These are phyloP conservation scores for Hypoxylon sp. DNA, from an alignment of 2,329 filamentous ascomycete genomes.

Conservation along the genomic window DNA sequence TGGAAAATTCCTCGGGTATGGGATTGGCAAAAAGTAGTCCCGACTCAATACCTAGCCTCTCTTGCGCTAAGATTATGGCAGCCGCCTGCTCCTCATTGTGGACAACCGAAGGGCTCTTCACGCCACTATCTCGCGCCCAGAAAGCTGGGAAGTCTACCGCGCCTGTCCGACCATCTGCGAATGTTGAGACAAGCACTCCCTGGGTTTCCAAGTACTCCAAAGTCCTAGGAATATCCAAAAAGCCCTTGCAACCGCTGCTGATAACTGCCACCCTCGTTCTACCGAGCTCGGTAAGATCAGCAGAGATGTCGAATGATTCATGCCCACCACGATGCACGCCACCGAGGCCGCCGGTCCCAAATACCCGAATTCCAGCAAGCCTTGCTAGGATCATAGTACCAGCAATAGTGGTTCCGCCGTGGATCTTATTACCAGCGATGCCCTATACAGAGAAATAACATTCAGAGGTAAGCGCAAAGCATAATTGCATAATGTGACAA, in stretches of 20 bases:
- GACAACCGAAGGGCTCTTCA: conserved; percentile 82
- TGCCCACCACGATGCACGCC: conserved; percentile 94
- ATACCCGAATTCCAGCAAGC: conserved; percentile 89
- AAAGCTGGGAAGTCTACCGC: conserved; percentile 91
- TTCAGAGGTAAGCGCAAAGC: conserved; percentile 33
- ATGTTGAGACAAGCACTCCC: conserved; percentile 88
- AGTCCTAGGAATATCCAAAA: conserved; percentile 91
- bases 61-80: conserved; percentile 87
- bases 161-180: conserved; percentile 82
- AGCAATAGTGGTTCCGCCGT: conserved; percentile 93
- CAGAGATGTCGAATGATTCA: conserved; percentile 91
- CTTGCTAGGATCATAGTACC: conserved; percentile 93
- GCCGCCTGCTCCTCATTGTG: conserved; percentile 85
- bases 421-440: conserved; percentile 75
- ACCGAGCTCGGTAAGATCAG: conserved; percentile 94
- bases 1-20: conserved; percentile 78
- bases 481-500: conserved; percentile 5
- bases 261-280: conserved; percentile 90
- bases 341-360: conserved; percentile 94
- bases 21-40: conserved; percentile 93
- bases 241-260: conserved; percentile 94
- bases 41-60: conserved; percentile 78
- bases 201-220: conserved; percentile 82
- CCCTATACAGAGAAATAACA: conserved; percentile 62
- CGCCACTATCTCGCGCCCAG: conserved; percentile 89